These are phyloP conservation scores for Alternaria sp. DNA, from an alignment of 2,329 filamentous ascomycete species.

Conservation along the genomic window DNA sequence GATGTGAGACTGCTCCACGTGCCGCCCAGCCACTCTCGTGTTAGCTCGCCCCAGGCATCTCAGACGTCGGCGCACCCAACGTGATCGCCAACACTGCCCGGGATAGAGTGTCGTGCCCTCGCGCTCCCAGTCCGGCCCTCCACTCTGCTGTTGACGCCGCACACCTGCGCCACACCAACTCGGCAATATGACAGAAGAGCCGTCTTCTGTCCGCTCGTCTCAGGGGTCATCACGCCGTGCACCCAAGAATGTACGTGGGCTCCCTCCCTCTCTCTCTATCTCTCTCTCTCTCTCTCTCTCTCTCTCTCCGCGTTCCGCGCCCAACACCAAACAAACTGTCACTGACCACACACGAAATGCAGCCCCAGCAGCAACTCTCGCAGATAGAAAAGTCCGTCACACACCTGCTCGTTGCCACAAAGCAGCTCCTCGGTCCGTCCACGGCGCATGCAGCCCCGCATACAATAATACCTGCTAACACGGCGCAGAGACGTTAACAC, in stretches of 20 bases:
- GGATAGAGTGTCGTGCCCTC: conserved; percentile 25
- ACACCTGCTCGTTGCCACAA: conserved; percentile 95
- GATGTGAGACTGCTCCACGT: conserved; percentile 22
- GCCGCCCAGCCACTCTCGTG: conserved; percentile 25
- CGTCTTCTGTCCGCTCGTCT: conserved; percentile 41
- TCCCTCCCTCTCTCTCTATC: conserved; percentile 1
- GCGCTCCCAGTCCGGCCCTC: conserved; percentile 25
- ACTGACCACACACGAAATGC: conserved; percentile 35
- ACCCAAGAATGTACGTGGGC: conserved; percentile 49
- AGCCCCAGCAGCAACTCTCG: conserved; percentile 80
- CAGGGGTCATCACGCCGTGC: conserved; percentile 58
- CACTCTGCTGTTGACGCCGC: conserved; percentile 26
- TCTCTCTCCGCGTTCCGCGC: conserved; percentile 15
- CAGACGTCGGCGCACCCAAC: conserved; percentile 28
- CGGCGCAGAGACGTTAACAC: conserved; percentile 80
- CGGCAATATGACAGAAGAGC: conserved; percentile 38
- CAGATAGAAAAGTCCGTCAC: conserved; percentile 97
- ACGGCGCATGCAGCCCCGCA: conserved; percentile 12
- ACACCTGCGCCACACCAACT: conserved; percentile 25
- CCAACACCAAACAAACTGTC: conserved; percentile 15
- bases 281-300: not conserved
- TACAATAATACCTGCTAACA: conserved; percentile 24
- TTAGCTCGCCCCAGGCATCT: conserved; percentile 19
- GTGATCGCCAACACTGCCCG: conserved; percentile 24
- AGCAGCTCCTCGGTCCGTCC: conserved; percentile 75